phyloP scores from a whole-genome alignment of 257 asterid species.

The Solanum bulbocastanum region DNA sequence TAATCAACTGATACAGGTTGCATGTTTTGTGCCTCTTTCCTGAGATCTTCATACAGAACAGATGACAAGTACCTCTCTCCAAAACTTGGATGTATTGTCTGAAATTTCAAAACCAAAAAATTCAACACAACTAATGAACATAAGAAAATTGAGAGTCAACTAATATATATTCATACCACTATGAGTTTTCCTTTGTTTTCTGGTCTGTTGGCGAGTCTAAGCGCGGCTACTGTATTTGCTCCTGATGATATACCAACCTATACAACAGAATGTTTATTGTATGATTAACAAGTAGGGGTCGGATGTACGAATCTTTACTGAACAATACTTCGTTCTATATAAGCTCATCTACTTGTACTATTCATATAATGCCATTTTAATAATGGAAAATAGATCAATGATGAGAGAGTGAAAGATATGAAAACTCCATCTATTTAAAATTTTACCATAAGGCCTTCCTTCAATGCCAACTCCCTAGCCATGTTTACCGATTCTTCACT shows the following conservation, averaged over 20 bases:
- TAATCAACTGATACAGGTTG: slow-evolving; percentile 87
- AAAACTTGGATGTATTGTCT: slow-evolving; percentile 89
- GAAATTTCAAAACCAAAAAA: slow-evolving; percentile 1
- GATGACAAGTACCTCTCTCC: slow-evolving; percentile 94
- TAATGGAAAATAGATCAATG: background rate
- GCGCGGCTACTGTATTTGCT: slow-evolving; percentile 92
- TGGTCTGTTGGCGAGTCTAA: slow-evolving; percentile 66
- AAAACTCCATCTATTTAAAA: background rate
- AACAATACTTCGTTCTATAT: background rate
- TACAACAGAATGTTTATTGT: background rate
- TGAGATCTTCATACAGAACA: slow-evolving; percentile 66
- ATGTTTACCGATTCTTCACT: slow-evolving; percentile 85
- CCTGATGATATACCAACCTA: slow-evolving; percentile 99
- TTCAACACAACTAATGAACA: background rate
- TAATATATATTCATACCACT: slow-evolving; percentile 46
- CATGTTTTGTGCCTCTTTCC: slow-evolving; percentile 86
- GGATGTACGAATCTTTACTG: background rate
- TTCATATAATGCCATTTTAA: background rate
- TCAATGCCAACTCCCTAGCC: slow-evolving; percentile 86
- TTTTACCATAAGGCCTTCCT: slow-evolving; percentile 86
- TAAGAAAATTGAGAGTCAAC: background rate
- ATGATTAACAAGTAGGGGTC: background rate
- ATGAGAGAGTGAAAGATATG: background rate
- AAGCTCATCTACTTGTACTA: background rate
- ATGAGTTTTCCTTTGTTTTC: slow-evolving; percentile 95